Evolutionary conservation across 495 filamentous ascomycete genomes (phyloP).

Genomic region (Aspergillus homomorphus): DNA sequence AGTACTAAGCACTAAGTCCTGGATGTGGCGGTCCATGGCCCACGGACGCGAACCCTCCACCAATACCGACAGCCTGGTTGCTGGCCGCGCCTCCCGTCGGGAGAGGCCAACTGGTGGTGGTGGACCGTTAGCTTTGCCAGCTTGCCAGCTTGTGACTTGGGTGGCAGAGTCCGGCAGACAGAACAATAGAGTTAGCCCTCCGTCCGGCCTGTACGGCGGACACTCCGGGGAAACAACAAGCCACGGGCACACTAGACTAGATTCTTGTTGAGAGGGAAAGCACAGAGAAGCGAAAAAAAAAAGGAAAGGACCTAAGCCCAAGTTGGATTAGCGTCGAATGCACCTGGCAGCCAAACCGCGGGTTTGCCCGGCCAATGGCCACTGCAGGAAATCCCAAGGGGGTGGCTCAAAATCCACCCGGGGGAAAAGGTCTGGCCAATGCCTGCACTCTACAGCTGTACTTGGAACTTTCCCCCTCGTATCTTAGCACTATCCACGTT

Average conservation of each 20-base stretch:
- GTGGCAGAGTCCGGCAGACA: not conserved
- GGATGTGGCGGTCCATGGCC: not conserved
- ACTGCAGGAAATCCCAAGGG: conserved; percentile 1
- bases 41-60: conserved; percentile 7
- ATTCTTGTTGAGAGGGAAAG: not conserved
- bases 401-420: not conserved
- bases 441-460: no score
- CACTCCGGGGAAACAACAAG: not conserved
- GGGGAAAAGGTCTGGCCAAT: not conserved
- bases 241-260: not conserved
- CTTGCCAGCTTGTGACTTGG: not conserved
- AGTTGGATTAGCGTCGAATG: not conserved
- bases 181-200: not conserved
- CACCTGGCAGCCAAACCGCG: conserved; percentile 2
- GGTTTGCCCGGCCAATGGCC: not conserved
- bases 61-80: conserved; percentile 13
- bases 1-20: no score
- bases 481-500: no score
- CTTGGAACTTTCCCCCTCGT: not conserved
- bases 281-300: not conserved
- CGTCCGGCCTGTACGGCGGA: not conserved
- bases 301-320: not conserved
- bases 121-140: conserved; percentile 1
- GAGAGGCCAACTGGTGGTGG: conserved; percentile 5
- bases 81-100: conserved; percentile 7